Evolutionary conservation across 169 alveolate genomes (phyloP).

Genomic region (Condylostoma magnum): DNA sequence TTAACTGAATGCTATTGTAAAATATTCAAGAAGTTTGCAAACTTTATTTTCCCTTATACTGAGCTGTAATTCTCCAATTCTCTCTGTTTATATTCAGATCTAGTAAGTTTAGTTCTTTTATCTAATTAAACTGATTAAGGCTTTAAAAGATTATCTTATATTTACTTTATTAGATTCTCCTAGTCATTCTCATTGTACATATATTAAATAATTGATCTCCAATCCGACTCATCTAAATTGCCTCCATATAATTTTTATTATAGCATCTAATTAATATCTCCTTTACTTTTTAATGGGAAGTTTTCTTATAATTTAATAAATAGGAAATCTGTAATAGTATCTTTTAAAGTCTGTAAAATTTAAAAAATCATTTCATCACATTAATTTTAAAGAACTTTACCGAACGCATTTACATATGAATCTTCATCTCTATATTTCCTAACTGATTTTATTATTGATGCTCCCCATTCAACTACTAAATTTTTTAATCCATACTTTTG

Average conservation of each 20-base stretch:
- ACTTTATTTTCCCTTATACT: no score
- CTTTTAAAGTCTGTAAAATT: constrained; percentile 38
- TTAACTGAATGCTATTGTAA: no score
- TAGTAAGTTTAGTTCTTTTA: no score
- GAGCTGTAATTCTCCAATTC: no score
- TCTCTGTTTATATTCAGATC: no score
- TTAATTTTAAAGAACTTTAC: constrained; percentile 56
- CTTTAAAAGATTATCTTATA: no score
- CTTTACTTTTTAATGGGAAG: constrained; percentile 39
- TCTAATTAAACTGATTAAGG: no score
- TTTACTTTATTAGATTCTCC: constrained; percentile 28
- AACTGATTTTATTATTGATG: constrained; percentile 44
- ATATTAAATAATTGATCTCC: constrained; percentile 50
- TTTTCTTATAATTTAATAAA: constrained; percentile 33
- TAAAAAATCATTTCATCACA: constrained; percentile 51
- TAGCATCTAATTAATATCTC: constrained; percentile 35
- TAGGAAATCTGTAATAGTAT: constrained; percentile 39
- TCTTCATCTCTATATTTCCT: constrained; percentile 43
- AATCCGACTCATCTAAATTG: constrained; percentile 52
- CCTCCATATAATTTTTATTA: constrained; percentile 36
- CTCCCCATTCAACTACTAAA: constrained; percentile 59
- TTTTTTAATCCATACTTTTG: constrained; percentile 59
- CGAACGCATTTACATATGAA: constrained; percentile 46
- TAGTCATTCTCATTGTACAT: constrained; percentile 51
- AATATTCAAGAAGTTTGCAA: no score